Base-by-base conservation (phyloP, 2,329 filamentous ascomycete species). In the Calonectria ilicicola region DNA sequence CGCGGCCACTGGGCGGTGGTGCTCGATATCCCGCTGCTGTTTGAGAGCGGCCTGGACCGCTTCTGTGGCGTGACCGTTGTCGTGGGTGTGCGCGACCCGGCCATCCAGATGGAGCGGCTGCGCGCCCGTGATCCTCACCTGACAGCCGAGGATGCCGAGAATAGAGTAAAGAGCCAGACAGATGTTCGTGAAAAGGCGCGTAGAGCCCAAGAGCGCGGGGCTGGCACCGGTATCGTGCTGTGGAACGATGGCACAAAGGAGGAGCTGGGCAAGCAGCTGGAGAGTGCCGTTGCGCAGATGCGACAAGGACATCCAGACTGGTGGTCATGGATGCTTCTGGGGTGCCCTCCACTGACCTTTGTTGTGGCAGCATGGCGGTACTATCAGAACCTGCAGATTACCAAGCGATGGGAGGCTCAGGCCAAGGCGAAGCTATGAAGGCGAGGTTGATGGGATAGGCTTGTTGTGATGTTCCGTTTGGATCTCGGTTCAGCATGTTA, bases 21-120 rank as follows among this genome's bases (percentile, higher is more conserved):
- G 42, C 88, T 98, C 19, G 97, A 99, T 81, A 93, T 99, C 10
- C 97, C 97, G 65, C 86, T 99, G 67, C 88, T 99, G 49, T 98
- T 98, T 79, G 97, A 99, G 87, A 93, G 92, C 78, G 91, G 92
- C 2, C 92, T 98, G 84, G 97, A 99, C 83, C 87, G 91, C 47
- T 91, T 98, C 76, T 98, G 96, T 81, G 95, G 95, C 5, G 92
- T 92, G 0, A 93, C 98, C 19, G 85, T 98, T 72, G 95, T 99
- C 0, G 96, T 98, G 2, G 95, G 93, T 0, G 95, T 98, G 23
- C 87, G 86, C 14, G 94, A 98, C 77, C 93, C 94, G 0, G 90
- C 89, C 74, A 89, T 96, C 58, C 97, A 99, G 87, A 96, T 98
- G 90, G 85, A 89, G 80, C 87, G 97, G 70, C 84, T 99, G 72